Evolutionary conservation across 2,329 filamentous ascomycete species (phyloP).

Genomic region (Rutstroemia sp.): DNA sequence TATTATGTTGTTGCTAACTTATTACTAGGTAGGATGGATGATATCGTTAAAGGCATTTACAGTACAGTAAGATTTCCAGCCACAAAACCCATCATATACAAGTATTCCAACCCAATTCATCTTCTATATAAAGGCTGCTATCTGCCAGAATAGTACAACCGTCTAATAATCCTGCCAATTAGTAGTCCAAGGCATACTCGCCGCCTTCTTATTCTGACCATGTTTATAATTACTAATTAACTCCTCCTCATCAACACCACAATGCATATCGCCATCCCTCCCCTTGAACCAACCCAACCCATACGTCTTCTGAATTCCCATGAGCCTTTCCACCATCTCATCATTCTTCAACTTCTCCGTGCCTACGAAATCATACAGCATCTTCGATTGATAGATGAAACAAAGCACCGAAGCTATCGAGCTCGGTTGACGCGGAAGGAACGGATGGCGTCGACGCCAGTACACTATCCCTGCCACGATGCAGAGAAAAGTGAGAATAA

Average conservation of each 20-base stretch:
- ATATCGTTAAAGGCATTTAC: too few species aligned
- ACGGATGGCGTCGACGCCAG: slow-evolving; percentile 55
- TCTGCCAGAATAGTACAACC: neutral
- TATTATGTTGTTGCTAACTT: too few species aligned
- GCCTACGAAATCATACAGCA: slow-evolving; percentile 71
- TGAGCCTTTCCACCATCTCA: slow-evolving; percentile 55
- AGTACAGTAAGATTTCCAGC: too few species aligned
- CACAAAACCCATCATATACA: neutral
- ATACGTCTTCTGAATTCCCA: slow-evolving; percentile 57
- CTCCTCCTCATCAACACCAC: slow-evolving; percentile 72
- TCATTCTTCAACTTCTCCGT: slow-evolving; percentile 47
- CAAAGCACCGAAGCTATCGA: slow-evolving; percentile 71
- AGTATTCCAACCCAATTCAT: neutral
- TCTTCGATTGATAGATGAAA: slow-evolving; percentile 73
- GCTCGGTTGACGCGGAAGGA: slow-evolving; percentile 70
- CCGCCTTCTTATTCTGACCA: slow-evolving; percentile 28
- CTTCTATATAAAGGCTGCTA: neutral
- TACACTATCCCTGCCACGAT: slow-evolving; percentile 54
- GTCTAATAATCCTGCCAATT: slow-evolving; percentile 25
- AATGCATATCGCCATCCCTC: slow-evolving; percentile 64
- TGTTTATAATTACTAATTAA: slow-evolving; percentile 58
- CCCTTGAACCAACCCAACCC: slow-evolving; percentile 72
- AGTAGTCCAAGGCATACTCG: slow-evolving; percentile 25
- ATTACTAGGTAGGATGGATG: too few species aligned
- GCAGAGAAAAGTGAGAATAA: slow-evolving; percentile 53